These are phyloP conservation scores for Benincasa hispida DNA, from an alignment of 306 rosid genomes.

Conservation along the genomic window DNA sequence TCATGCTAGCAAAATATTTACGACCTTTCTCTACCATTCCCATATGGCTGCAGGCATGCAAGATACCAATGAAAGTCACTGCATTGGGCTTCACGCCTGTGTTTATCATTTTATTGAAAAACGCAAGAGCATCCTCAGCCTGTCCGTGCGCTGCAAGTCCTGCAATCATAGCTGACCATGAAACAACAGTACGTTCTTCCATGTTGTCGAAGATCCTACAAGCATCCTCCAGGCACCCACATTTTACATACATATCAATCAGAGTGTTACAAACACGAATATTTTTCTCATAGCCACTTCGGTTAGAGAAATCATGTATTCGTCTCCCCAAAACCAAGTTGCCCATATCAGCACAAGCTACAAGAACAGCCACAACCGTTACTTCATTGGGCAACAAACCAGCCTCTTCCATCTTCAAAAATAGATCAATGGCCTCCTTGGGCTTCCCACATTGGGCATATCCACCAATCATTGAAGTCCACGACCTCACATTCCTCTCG, in stretches of 20 bases:
- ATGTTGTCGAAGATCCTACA: slow-evolving; percentile 17
- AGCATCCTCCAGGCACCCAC: slow-evolving; percentile 46
- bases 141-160: slow-evolving; percentile 42
- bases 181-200: slow-evolving; percentile 30
- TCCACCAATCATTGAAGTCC: slow-evolving; percentile 50
- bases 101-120: slow-evolving; percentile 25
- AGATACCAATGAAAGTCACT: slow-evolving; percentile 33
- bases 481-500: slow-evolving; percentile 36
- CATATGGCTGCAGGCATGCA: slow-evolving; percentile 55
- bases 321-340: slow-evolving; percentile 33
- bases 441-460: slow-evolving; percentile 38
- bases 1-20: slow-evolving; percentile 29
- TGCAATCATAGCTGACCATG: slow-evolving; percentile 47
- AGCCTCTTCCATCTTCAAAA: slow-evolving; percentile 29
- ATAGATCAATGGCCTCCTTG: slow-evolving; percentile 28
- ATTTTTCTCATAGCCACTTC: slow-evolving; percentile 21
- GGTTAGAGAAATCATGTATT: slow-evolving; percentile 26
- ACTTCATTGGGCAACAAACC: slow-evolving; percentile 41
- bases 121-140: slow-evolving; percentile 32
- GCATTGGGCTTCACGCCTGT: slow-evolving; percentile 32
- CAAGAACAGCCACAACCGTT: slow-evolving; percentile 33
- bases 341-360: slow-evolving; percentile 46
- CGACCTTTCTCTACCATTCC: slow-evolving; percentile 39
- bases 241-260: slow-evolving; percentile 45
- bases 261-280: slow-evolving; percentile 27